Percentiles rank a stretch among this genome's conserved stretches.
Conservation (phyloP, 2,329 filamentous ascomycete species). For the Colletotrichum sp. region DNA sequence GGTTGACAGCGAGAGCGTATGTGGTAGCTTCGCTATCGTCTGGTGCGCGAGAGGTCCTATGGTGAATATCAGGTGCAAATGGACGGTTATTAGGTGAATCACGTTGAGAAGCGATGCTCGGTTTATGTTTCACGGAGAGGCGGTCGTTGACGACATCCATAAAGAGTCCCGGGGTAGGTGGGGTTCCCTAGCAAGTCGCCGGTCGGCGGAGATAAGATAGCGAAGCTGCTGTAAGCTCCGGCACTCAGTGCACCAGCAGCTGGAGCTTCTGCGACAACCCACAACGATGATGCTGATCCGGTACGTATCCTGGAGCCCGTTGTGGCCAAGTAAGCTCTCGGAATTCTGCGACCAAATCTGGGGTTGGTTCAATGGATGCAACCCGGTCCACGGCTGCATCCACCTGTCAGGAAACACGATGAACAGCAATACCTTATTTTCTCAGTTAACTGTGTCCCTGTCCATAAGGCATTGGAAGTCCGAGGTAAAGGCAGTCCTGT, state of each 20-base stretch:
- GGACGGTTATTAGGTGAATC: background rate
- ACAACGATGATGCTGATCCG: background rate
- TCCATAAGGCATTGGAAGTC: background rate
- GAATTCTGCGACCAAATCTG: background rate
- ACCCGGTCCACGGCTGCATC: background rate
- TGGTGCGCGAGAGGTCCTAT: background rate
- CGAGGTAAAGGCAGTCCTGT: background rate
- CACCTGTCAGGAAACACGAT: background rate
- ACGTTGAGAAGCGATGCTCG: background rate
- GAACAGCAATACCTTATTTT: background rate
- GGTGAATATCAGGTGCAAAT: background rate
- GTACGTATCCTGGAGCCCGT: background rate
- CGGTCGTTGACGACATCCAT: constrained; percentile 21
- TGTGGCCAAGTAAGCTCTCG: background rate
- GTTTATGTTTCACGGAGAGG: constrained; percentile 9
- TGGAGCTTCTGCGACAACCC: background rate
- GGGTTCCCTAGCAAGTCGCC: constrained; percentile 3
- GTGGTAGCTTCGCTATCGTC: background rate
- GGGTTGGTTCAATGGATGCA: constrained; percentile 9
- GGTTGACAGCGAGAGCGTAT: background rate
- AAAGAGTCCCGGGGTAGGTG: constrained; percentile 6
- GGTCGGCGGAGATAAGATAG: constrained; percentile 21
- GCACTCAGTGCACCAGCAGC: background rate
- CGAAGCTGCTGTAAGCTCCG: constrained; percentile 14
- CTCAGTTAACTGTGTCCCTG: background rate